Conservation (phyloP, 2,329 filamentous ascomycete genomes). For the Calonectria henricotiae region DNA sequence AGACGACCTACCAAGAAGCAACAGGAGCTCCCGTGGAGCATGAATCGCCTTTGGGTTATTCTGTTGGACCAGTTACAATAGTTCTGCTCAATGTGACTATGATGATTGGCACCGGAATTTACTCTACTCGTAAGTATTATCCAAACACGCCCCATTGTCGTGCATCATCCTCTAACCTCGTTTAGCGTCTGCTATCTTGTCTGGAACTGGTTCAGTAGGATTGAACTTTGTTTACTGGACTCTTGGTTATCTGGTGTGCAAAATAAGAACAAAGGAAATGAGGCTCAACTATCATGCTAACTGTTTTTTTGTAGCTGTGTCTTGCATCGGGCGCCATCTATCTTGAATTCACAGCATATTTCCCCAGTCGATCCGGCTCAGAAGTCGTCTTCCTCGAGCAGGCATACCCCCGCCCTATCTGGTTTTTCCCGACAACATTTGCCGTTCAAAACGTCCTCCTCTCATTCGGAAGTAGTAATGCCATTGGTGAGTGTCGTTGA, state of each 20-base stretch:
- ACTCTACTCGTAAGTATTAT: constrained; percentile 31
- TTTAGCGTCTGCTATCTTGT: constrained; percentile 27
- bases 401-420: constrained; percentile 30
- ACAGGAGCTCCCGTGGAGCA: constrained; percentile 30
- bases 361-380: constrained; percentile 33
- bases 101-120: constrained; percentile 36
- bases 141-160: background rate
- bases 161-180: background rate
- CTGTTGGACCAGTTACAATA: constrained; percentile 28
- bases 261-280: background rate
- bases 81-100: constrained; percentile 30
- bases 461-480: constrained; percentile 32
- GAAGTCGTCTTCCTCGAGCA: constrained; percentile 36
- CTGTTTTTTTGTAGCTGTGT: constrained; percentile 17
- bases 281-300: background rate
- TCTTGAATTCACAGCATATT: constrained; percentile 32
- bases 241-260: constrained; percentile 29
- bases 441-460: constrained; percentile 32
- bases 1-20: constrained; percentile 32
- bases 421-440: constrained; percentile 35
- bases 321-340: constrained; percentile 30
- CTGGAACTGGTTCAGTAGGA: constrained; percentile 32
- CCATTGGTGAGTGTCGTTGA: constrained; percentile 23
- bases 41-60: constrained; percentile 29
- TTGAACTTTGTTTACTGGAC: constrained; percentile 32